Percentiles rank a stretch among this genome's conserved stretches.
phyloP scores from a whole-genome alignment of 75 land plant genomes.

The Cupressus sempervirens region DNA sequence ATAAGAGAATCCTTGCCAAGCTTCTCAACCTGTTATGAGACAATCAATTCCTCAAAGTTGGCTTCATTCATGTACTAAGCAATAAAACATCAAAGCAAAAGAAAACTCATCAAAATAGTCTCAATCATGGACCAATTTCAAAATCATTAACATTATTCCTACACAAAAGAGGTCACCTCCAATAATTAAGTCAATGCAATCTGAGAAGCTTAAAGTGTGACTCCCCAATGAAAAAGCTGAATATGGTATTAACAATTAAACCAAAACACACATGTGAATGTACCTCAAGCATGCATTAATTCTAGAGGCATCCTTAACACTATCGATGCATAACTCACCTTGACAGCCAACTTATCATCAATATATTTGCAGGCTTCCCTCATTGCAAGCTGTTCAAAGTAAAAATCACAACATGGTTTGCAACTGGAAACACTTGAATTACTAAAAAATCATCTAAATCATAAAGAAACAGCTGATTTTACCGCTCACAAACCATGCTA shows the following conservation, averaged over 20 bases:
- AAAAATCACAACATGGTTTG: background rate
- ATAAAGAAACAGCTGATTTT: background rate
- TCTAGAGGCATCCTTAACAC: background rate
- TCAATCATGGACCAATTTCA: background rate
- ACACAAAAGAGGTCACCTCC: no score
- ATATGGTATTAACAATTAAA: background rate
- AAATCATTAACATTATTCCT: background rate
- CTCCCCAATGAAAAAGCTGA: background rate
- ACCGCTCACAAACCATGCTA: background rate
- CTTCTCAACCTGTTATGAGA: constrained; percentile 74
- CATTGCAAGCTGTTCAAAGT: constrained; percentile 82
- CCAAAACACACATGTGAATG: background rate
- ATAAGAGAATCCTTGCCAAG: constrained; percentile 81
- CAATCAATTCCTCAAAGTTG: background rate
- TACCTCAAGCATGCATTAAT: background rate
- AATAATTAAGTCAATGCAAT: background rate
- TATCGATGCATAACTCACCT: constrained; percentile 43
- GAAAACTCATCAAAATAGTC: background rate
- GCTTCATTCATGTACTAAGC: background rate
- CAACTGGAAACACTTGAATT: background rate
- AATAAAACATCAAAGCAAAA: background rate
- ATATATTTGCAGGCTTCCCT: constrained; percentile 96
- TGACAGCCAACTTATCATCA: constrained; percentile 84
- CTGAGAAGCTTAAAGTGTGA: background rate
- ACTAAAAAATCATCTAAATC: background rate